Conservation (phyloP, 2,329 filamentous ascomycete genomes). For the Paecilomyces formosus region DNA sequence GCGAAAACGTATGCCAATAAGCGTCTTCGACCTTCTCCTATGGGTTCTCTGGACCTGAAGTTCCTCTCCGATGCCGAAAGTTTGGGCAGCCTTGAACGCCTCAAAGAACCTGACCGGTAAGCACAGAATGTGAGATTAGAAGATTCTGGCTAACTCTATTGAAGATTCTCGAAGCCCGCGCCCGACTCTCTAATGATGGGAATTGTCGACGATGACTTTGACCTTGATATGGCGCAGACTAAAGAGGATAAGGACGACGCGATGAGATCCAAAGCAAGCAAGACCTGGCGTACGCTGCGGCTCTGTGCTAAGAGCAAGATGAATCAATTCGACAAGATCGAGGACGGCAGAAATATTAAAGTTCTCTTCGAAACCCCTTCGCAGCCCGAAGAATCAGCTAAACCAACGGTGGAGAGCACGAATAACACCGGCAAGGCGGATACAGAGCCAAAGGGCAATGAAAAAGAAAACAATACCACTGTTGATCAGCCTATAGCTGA, state of each 20-base stretch:
- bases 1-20: slow-evolving; percentile 63
- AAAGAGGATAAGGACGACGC: slow-evolving; percentile 52
- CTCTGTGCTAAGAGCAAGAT: slow-evolving; percentile 69
- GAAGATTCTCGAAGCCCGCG: slow-evolving; percentile 61
- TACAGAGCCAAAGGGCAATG: neutral
- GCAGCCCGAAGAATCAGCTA: slow-evolving; percentile 12
- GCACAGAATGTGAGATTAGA: slow-evolving; percentile 3
- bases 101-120: slow-evolving; percentile 56
- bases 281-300: slow-evolving; percentile 82
- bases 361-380: slow-evolving; percentile 36
- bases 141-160: slow-evolving; percentile 10
- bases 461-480: neutral
- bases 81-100: slow-evolving; percentile 56
- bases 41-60: slow-evolving; percentile 67
- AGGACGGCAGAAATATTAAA: slow-evolving; percentile 65
- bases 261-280: slow-evolving; percentile 72
- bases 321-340: slow-evolving; percentile 76
- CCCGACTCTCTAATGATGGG: slow-evolving; percentile 63
- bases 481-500: neutral
- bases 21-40: slow-evolving; percentile 58
- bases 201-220: slow-evolving; percentile 74
- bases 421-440: neutral
- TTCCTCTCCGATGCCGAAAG: slow-evolving; percentile 66
- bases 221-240: slow-evolving; percentile 71
- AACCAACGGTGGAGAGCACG: slow-evolving; percentile 3